Percentiles rank a stretch among this genome's conserved stretches.
These are phyloP conservation scores for Gymnopilus junonius DNA, from an alignment of 768 basidiomycete genomes.

Conservation along the genomic window DNA sequence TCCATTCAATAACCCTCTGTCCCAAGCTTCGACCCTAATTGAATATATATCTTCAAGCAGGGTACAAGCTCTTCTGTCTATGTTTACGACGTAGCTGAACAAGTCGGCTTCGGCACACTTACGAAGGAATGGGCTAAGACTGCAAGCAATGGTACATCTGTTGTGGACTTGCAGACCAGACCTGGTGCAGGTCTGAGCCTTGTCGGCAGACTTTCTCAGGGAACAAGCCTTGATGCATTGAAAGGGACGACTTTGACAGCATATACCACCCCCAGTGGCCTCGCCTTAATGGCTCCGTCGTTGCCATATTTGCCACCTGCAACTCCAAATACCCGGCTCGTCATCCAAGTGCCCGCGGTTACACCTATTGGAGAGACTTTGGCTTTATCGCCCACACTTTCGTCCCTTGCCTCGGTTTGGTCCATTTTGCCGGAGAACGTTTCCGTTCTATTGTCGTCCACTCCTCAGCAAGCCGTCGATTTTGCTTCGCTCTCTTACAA, in stretches of 20 bases:
- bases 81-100: constrained; percentile 83
- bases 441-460: constrained; percentile 80
- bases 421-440: constrained; percentile 66
- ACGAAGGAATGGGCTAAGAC: constrained; percentile 68
- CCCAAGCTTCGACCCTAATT: constrained; percentile 64
- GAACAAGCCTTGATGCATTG: constrained; percentile 70
- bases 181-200: constrained; percentile 83
- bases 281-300: constrained; percentile 82
- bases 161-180: constrained; percentile 78
- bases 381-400: constrained; percentile 77
- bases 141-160: constrained; percentile 47
- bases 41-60: constrained; percentile 69
- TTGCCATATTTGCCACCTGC: constrained; percentile 74
- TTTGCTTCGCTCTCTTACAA: constrained; percentile 79
- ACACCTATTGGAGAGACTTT: constrained; percentile 68
- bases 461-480: constrained; percentile 82
- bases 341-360: constrained; percentile 84
- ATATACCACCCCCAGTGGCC: constrained; percentile 83
- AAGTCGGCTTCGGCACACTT: constrained; percentile 78
- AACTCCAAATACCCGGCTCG: constrained; percentile 64
- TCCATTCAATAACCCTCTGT: constrained; percentile 45
- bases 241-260: constrained; percentile 70
- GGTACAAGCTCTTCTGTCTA: constrained; percentile 70
- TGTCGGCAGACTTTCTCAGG: constrained; percentile 79
- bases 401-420: constrained; percentile 63